These are phyloP conservation scores for Linnemannia elongata DNA, from an alignment of 192 early-diverging fungal genomes.

Conservation along the genomic window DNA sequence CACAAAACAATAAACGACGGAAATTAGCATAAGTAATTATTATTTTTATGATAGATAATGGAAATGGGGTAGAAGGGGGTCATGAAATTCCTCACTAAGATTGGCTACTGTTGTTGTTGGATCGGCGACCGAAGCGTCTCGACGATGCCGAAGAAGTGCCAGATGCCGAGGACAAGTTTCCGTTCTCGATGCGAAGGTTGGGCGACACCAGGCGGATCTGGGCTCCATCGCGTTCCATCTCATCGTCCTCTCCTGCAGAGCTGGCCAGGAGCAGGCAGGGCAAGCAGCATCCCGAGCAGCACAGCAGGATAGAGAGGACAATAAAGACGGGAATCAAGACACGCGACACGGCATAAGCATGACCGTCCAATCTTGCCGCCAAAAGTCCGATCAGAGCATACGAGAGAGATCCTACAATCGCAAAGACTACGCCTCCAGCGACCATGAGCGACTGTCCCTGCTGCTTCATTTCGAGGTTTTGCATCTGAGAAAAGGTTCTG, in stretches of 20 bases:
- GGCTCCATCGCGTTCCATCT: constrained; percentile 47
- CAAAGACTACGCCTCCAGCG: constrained; percentile 57
- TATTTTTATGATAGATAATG: neutral
- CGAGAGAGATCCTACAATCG: constrained; percentile 58
- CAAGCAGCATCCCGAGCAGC: constrained; percentile 71
- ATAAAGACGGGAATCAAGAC: constrained; percentile 80
- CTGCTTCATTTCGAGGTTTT: constrained; percentile 59
- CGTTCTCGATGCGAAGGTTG: constrained; percentile 49
- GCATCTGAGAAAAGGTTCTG: constrained; percentile 46
- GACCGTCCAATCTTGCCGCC: constrained; percentile 56
- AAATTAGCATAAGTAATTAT: neutral
- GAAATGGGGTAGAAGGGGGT: neutral
- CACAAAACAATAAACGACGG: neutral
- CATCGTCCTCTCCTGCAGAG: constrained; percentile 52
- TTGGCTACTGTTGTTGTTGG: constrained; percentile 30
- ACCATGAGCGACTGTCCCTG: constrained; percentile 64
- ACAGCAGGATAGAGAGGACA: constrained; percentile 66
- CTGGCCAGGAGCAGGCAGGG: constrained; percentile 66
- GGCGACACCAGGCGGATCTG: constrained; percentile 52
- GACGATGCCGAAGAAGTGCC: constrained; percentile 10
- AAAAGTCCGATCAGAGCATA: constrained; percentile 57
- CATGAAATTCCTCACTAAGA: constrained; percentile 1
- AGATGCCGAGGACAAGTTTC: neutral
- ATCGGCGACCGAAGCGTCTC: constrained; percentile 32
- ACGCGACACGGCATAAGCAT: constrained; percentile 58